Evolutionary conservation across 768 basidiomycete species (phyloP).

Genomic region (Leccinum subtestaceum): DNA sequence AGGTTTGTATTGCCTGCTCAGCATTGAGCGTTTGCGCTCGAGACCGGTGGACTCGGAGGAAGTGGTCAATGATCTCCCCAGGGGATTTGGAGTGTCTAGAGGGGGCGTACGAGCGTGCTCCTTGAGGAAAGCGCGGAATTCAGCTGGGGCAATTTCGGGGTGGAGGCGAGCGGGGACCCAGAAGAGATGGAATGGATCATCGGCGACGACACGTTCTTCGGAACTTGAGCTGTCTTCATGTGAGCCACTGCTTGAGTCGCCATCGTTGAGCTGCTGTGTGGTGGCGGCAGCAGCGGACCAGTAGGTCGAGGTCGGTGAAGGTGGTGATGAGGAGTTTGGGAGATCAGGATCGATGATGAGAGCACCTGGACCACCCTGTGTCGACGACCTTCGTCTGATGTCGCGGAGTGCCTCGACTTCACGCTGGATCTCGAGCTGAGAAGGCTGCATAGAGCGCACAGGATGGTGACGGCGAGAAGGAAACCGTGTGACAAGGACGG

Average conservation of each 20-base stretch:
- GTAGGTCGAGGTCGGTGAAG: slow-evolving; percentile 54
- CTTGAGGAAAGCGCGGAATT: slow-evolving; percentile 93
- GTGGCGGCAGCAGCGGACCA: slow-evolving; percentile 39
- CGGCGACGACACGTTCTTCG: slow-evolving; percentile 37
- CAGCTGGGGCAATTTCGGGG: slow-evolving; percentile 95
- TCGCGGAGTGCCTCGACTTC: slow-evolving; percentile 85
- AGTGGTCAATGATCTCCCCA: slow-evolving; percentile 44
- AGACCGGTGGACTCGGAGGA: slow-evolving; percentile 42
- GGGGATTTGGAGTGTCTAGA: slow-evolving; percentile 43
- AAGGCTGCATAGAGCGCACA: slow-evolving; percentile 57
- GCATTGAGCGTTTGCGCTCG: slow-evolving; percentile 89
- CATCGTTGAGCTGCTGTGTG: slow-evolving; percentile 39
- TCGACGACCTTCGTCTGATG: slow-evolving; percentile 78
- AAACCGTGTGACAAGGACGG: slow-evolving; percentile 15
- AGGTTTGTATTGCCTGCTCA: slow-evolving; percentile 90
- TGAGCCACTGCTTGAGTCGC: slow-evolving; percentile 43
- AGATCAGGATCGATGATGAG: slow-evolving; percentile 91
- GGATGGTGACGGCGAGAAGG: not conserved
- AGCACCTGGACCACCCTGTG: slow-evolving; percentile 70
- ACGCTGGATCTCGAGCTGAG: slow-evolving; percentile 80
- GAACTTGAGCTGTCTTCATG: slow-evolving; percentile 40
- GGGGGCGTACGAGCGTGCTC: slow-evolving; percentile 75
- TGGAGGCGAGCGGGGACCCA: slow-evolving; percentile 98
- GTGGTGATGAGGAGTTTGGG: slow-evolving; percentile 64
- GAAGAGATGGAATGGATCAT: slow-evolving; percentile 90